A percentile compares a stretch with the other conserved stretches of the same genome.
phyloP scores from a whole-genome alignment of 805 yeast genomes.

The Metschnikowia lochheadii region DNA sequence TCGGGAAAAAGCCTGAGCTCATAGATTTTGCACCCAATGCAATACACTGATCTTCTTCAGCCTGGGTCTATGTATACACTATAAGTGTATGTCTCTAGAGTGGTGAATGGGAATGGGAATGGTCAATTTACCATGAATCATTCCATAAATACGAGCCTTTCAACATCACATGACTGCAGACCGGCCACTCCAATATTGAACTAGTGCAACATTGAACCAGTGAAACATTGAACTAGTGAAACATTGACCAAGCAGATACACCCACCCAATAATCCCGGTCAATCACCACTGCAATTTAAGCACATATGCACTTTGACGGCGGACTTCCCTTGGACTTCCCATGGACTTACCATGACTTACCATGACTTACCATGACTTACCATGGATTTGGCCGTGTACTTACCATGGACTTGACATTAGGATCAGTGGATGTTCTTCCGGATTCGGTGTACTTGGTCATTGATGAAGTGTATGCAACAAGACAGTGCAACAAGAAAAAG shows the following conservation, averaged over 20 bases:
- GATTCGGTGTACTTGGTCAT: conserved; percentile 44
- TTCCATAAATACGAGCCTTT: conserved; percentile 76
- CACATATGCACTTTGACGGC: conserved; percentile 65
- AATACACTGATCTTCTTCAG: too few species aligned
- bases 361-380: conserved; percentile 36
- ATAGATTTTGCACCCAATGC: too few species aligned
- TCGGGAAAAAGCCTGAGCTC: too few species aligned
- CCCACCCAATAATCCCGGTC: conserved; percentile 72
- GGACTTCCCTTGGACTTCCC: conserved; percentile 41
- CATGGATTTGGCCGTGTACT: conserved; percentile 44
- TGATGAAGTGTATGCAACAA: conserved; percentile 77
- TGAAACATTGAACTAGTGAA: too few species aligned
- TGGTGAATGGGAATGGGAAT: too few species aligned
- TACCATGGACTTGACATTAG: conserved; percentile 35
- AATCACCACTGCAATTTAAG: conserved; percentile 87
- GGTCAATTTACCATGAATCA: too few species aligned
- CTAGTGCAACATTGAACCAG: conserved; percentile 67
- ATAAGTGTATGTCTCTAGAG: too few species aligned
- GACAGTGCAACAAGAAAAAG: conserved; percentile 71
- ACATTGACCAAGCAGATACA: conserved; percentile 45
- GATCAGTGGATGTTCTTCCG: conserved; percentile 25
- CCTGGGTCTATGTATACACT: too few species aligned
- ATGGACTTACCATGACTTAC: too few species aligned
- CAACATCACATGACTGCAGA: conserved; percentile 61
- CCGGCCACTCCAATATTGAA: conserved; percentile 57